A percentile compares a stretch with the other conserved stretches of the same genome.
phyloP scores from a whole-genome alignment of 2,329 filamentous ascomycete genomes.

The Arthrobotrys megalospora region DNA sequence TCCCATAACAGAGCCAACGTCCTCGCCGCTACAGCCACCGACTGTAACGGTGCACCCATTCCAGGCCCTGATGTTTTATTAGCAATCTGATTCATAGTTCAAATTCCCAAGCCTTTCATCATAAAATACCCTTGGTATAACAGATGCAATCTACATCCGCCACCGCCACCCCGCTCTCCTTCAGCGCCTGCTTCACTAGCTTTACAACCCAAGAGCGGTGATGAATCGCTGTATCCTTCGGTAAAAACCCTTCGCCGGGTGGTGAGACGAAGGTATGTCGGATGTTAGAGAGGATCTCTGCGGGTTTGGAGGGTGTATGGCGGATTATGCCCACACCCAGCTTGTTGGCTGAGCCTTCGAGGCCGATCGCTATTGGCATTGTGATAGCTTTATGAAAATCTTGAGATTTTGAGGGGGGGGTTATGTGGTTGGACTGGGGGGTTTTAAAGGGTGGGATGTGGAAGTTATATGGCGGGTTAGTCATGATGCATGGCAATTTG shows the following conservation, averaged over 20 bases:
- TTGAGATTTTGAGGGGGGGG: background rate
- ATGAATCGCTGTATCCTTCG: slow-evolving; percentile 94
- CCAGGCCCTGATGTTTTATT: slow-evolving; percentile 75
- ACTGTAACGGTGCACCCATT: slow-evolving; percentile 93
- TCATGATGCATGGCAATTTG: slow-evolving; percentile 10
- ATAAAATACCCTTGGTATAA: slow-evolving; percentile 79
- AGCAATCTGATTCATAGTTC: slow-evolving; percentile 4
- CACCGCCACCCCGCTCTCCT: slow-evolving; percentile 75
- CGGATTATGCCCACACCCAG: slow-evolving; percentile 92
- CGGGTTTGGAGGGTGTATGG: slow-evolving; percentile 73
- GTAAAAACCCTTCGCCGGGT: slow-evolving; percentile 92
- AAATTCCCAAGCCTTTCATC: background rate
- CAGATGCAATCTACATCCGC: slow-evolving; percentile 89
- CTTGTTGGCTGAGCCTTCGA: slow-evolving; percentile 98
- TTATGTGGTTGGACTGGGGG: slow-evolving; percentile 10
- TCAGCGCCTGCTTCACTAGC: slow-evolving; percentile 84
- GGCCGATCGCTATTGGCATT: slow-evolving; percentile 77
- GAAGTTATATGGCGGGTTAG: slow-evolving; percentile 25
- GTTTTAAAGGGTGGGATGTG: slow-evolving; percentile 24
- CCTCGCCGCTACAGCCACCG: slow-evolving; percentile 87
- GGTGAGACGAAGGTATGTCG: slow-evolving; percentile 94
- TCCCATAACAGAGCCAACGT: slow-evolving; percentile 86
- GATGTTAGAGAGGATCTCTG: slow-evolving; percentile 89
- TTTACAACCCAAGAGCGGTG: slow-evolving; percentile 87
- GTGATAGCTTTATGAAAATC: slow-evolving; percentile 8